Evolutionary conservation across 2,329 filamentous ascomycete species (phyloP).

Genomic region (Madurella mycetomatis): DNA sequence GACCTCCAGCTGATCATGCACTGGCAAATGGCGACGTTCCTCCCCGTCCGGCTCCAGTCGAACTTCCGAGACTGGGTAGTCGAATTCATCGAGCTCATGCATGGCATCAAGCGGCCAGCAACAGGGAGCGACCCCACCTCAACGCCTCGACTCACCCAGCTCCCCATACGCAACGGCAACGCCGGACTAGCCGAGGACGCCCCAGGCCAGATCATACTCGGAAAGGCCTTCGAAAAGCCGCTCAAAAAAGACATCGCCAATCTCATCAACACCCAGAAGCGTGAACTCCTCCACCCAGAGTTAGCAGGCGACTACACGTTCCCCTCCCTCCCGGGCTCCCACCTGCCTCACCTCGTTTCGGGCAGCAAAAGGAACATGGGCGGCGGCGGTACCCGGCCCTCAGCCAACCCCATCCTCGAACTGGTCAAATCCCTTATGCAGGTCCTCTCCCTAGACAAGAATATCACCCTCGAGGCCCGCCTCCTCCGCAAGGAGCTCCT

Average conservation of each 20-base stretch:
- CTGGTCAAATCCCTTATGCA: conserved; percentile 93
- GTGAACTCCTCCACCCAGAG: conserved; percentile 84
- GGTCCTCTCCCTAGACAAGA: conserved; percentile 84
- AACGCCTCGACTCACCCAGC: conserved; percentile 55
- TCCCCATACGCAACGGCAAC: conserved; percentile 53
- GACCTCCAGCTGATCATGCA: conserved; percentile 90
- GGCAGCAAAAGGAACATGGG: conserved; percentile 10
- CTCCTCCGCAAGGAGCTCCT: conserved; percentile 85
- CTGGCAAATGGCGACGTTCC: conserved; percentile 91
- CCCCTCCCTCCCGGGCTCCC: conserved; percentile 71
- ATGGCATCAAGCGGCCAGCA: conserved; percentile 68
- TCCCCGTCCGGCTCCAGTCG: conserved; percentile 74
- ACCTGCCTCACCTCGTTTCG: conserved; percentile 45
- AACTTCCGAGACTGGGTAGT: conserved; percentile 90
- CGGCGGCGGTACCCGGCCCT: conserved; percentile 23
- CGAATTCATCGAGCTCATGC: conserved; percentile 94
- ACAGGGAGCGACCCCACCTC: conserved; percentile 45
- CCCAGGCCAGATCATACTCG: conserved; percentile 61
- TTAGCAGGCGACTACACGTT: conserved; percentile 84
- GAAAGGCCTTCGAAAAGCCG: conserved; percentile 81
- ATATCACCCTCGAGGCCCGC: conserved; percentile 82
- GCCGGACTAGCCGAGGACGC: conserved; percentile 55
- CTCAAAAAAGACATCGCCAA: conserved; percentile 81
- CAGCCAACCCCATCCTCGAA: conserved; percentile 74
- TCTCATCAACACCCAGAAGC: conserved; percentile 80